Conservation (phyloP, 768 basidiomycete species). For the Auricularia sp. region DNA sequence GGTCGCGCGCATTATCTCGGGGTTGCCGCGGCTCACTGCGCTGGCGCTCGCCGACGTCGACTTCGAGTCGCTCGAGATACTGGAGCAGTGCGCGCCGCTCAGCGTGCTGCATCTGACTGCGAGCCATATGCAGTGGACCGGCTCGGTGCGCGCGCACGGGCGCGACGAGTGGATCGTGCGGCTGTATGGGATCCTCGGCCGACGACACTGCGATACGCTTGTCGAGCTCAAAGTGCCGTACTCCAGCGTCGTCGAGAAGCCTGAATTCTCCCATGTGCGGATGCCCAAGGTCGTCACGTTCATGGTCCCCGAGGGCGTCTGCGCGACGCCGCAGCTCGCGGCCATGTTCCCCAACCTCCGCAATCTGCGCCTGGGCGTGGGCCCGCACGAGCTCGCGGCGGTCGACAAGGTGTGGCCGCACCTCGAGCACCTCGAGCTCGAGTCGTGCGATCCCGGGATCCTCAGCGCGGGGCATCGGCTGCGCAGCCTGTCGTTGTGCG, state of each 20-base stretch:
- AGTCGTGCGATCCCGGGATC: not conserved
- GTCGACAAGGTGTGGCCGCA: not conserved
- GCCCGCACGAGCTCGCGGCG: not conserved
- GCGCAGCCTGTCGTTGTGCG: not conserved
- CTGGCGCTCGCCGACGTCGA: not conserved
- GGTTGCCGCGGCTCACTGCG: not conserved
- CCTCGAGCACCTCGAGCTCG: not conserved
- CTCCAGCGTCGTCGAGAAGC: not conserved
- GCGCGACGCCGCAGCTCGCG: not conserved
- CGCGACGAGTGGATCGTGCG: not conserved
- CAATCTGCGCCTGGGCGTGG: not conserved
- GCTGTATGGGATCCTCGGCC: not conserved
- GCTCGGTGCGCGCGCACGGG: not conserved
- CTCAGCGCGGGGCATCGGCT: not conserved
- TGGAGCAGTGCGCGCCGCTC: not conserved
- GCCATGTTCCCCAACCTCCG: not conserved
- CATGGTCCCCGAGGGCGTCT: not conserved
- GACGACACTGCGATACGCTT: not conserved
- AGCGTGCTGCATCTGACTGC: not conserved
- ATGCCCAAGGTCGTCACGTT: not conserved
- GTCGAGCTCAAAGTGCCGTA: not conserved
- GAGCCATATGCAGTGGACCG: not conserved
- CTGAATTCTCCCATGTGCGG: not conserved
- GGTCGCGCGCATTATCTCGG: not conserved
- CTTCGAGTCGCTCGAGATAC: not conserved